Evolutionary conservation across 768 basidiomycete species (phyloP).

Genomic region (Chalciporus chontae): DNA sequence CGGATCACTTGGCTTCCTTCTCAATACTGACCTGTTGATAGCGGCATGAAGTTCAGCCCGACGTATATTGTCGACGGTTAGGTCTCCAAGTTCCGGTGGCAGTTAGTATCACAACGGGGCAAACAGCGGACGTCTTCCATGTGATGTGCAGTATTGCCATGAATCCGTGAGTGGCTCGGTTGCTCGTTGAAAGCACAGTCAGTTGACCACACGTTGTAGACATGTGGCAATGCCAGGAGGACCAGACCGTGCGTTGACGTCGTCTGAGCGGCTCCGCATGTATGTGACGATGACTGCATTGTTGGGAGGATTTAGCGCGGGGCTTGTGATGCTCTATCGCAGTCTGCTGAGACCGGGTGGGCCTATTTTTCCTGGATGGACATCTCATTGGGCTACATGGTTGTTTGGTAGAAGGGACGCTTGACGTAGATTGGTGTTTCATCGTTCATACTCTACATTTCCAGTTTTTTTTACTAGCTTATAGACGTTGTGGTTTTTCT

Average conservation of each 20-base stretch:
- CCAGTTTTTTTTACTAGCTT: conserved; percentile 7
- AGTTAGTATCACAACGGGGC: conserved; percentile 84
- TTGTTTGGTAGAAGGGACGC: conserved; percentile 49
- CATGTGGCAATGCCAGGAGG: conserved; percentile 75
- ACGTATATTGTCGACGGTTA: conserved; percentile 89
- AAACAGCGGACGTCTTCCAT: conserved; percentile 85
- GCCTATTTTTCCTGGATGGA: conserved; percentile 49
- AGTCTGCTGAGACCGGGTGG: conserved; percentile 63
- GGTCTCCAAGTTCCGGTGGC: conserved; percentile 92
- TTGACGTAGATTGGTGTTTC: conserved; percentile 9
- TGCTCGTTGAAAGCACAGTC: conserved; percentile 1
- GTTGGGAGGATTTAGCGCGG: conserved; percentile 72
- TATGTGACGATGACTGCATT: conserved; percentile 72
- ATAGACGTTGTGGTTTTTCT: conserved; percentile 12
- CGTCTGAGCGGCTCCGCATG: conserved; percentile 63
- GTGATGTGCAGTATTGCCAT: conserved; percentile 80
- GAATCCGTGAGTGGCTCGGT: conserved; percentile 64
- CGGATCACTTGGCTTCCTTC: not conserved
- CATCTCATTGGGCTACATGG: conserved; percentile 64
- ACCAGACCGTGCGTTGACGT: conserved; percentile 71
- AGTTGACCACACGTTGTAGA: conserved; percentile 33
- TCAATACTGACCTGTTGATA: conserved; percentile 31
- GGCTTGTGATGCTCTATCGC: conserved; percentile 66
- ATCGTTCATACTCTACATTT: conserved; percentile 4
- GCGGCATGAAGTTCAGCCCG: conserved; percentile 98